Evolutionary conservation across 306 rosid species (phyloP).

Genomic region (Corylus heterophylla): DNA sequence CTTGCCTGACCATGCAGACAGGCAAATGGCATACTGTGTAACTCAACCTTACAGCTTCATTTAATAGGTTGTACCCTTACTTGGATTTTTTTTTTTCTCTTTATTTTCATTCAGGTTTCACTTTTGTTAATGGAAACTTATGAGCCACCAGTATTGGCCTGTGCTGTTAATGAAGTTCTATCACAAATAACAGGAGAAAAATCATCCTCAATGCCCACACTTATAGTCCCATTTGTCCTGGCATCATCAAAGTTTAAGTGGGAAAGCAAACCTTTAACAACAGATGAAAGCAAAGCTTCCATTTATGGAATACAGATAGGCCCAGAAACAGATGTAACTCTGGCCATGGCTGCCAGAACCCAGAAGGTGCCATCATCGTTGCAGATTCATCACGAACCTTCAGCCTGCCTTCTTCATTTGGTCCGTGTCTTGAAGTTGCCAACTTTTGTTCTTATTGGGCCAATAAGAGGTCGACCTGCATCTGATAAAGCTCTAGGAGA

Average conservation of each 20-base stretch:
- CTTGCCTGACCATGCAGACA: background rate
- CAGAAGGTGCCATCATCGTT: constrained; percentile 49
- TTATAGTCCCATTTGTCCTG: constrained; percentile 60
- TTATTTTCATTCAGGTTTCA: constrained; percentile 53
- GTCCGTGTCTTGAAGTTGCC: constrained; percentile 56
- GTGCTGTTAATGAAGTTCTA: constrained; percentile 73
- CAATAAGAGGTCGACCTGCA: constrained; percentile 28
- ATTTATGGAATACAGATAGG: constrained; percentile 56
- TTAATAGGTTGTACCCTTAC: background rate
- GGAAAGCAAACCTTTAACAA: constrained; percentile 39
- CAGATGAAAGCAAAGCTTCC: constrained; percentile 28
- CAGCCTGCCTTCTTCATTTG: constrained; percentile 74
- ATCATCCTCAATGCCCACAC: constrained; percentile 46
- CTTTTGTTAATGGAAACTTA: constrained; percentile 59
- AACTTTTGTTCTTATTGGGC: constrained; percentile 59
- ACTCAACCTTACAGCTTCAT: background rate
- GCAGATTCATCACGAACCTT: constrained; percentile 59
- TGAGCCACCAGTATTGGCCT: constrained; percentile 70
- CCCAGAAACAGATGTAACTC: constrained; percentile 51
- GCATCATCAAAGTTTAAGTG: constrained; percentile 62
- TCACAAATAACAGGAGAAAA: constrained; percentile 39
- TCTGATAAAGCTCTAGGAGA: constrained; percentile 43
- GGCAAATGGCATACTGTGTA: background rate
- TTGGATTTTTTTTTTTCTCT: background rate
- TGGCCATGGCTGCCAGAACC: constrained; percentile 42